Evolutionary conservation across 179 eudicot species (phyloP).

Genomic region (Monotropa hypopitys): DNA sequence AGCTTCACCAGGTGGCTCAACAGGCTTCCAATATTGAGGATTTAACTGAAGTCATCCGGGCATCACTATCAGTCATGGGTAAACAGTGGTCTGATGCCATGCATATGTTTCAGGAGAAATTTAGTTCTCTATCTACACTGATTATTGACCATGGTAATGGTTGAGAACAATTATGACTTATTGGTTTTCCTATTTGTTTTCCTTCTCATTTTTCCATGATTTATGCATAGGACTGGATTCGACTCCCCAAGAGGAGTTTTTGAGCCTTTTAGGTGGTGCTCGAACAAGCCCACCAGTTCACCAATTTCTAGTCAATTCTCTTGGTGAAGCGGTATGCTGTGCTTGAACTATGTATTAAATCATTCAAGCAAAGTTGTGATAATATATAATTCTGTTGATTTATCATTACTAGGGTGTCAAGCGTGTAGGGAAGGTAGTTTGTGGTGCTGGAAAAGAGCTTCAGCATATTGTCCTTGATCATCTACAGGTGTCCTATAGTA

Average conservation of each 20-base stretch:
- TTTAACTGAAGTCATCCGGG: conserved; percentile 69
- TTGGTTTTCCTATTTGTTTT: conserved; percentile 5
- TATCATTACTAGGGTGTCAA: conserved; percentile 59
- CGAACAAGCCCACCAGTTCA: conserved; percentile 94
- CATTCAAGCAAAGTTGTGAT: not conserved
- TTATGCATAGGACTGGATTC: conserved; percentile 54
- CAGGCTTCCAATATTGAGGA: conserved; percentile 94
- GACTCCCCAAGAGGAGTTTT: conserved; percentile 81
- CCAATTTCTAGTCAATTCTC: conserved; percentile 86
- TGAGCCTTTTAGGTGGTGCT: conserved; percentile 91
- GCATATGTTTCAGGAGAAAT: conserved; percentile 72
- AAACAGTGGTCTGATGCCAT: conserved; percentile 96
- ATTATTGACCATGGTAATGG: conserved; percentile 68
- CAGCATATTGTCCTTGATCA: conserved; percentile 79
- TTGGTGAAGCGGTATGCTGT: conserved; percentile 71
- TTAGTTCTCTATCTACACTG: conserved; percentile 56
- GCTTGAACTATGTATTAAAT: not conserved
- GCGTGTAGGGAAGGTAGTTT: conserved; percentile 67
- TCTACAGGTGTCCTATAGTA: conserved; percentile 48
- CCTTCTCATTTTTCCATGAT: not conserved
- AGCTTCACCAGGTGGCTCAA: conserved; percentile 94
- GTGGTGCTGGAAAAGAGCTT: conserved; percentile 80
- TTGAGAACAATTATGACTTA: conserved; percentile 6
- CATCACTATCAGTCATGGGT: conserved; percentile 76
- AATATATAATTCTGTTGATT: conserved; percentile 10